Evolutionary conservation across 1,284 basidiomycete species (phyloP).

Genomic region (Cryptococcus sp.): DNA sequence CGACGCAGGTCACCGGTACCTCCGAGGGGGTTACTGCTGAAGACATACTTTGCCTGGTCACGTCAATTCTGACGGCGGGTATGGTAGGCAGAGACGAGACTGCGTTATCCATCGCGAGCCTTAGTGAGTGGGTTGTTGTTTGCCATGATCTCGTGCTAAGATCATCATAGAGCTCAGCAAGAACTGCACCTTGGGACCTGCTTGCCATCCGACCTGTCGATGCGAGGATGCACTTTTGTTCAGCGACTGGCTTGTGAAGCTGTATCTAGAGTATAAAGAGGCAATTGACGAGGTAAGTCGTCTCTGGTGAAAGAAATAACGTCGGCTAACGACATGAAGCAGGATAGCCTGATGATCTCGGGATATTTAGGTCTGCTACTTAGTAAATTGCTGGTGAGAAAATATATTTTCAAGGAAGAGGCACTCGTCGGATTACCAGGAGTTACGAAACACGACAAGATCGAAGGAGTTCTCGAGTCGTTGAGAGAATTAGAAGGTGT

Average conservation of each 20-base stretch:
- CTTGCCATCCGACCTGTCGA: neutral
- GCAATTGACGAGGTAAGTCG: neutral
- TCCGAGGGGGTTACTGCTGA: neutral
- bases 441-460: neutral
- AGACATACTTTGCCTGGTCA: neutral
- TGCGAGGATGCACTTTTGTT: neutral
- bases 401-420: neutral
- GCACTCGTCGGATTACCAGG: neutral
- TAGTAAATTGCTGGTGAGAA: conserved; percentile 5
- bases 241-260: neutral
- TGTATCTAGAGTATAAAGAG: neutral
- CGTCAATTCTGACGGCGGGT: neutral
- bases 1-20: neutral
- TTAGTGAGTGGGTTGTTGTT: neutral
- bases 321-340: neutral
- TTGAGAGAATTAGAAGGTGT: conserved; percentile 4
- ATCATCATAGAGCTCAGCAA: neutral
- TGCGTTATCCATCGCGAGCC: neutral
- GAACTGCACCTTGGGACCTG: neutral
- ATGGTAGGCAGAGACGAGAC: neutral
- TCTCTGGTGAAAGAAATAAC: neutral
- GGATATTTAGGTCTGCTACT: conserved; percentile 20
- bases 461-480: neutral
- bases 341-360: conserved; percentile 3
- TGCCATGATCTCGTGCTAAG: neutral